These are phyloP conservation scores for Colletotrichum cuscutae DNA, from an alignment of 2,329 filamentous ascomycete genomes.

Conservation along the genomic window DNA sequence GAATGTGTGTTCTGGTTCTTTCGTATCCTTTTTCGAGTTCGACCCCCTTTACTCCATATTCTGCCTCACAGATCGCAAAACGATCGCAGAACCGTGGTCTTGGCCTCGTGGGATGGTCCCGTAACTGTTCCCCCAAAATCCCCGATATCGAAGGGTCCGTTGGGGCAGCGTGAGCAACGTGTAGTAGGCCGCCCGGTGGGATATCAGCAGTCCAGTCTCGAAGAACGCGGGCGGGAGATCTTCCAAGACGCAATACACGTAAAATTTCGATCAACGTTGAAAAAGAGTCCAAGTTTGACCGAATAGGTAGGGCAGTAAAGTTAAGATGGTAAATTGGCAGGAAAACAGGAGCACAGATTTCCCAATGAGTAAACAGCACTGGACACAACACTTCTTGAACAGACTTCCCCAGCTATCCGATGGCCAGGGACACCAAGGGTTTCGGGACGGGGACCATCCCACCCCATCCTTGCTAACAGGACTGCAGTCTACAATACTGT, in stretches of 20 bases:
- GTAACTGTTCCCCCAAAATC: not conserved
- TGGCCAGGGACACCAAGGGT: constrained; percentile 3
- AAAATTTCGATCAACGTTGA: not conserved
- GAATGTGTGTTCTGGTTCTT: not conserved
- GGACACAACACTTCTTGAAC: not conserved
- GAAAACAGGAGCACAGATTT: not conserved
- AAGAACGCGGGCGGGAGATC: not conserved
- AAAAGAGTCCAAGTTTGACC: not conserved
- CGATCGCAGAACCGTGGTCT: not conserved
- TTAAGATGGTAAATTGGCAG: not conserved
- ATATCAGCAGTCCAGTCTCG: not conserved
- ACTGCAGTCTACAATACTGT: not conserved
- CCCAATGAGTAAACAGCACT: not conserved
- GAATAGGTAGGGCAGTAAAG: too few species aligned
- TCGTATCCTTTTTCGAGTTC: not conserved
- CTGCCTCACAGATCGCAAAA: not conserved
- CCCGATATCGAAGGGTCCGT: not conserved
- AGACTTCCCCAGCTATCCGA: not conserved
- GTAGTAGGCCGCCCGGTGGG: not conserved
- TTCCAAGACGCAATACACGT: not conserved
- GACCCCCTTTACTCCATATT: not conserved
- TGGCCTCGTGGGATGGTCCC: not conserved
- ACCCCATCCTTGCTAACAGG: not conserved
- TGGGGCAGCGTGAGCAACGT: not conserved
- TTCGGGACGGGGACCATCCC: not conserved